These are phyloP conservation scores for Pelagophyceae sp. DNA, from an alignment of 352 stramenopile species.

Conservation along the genomic window DNA sequence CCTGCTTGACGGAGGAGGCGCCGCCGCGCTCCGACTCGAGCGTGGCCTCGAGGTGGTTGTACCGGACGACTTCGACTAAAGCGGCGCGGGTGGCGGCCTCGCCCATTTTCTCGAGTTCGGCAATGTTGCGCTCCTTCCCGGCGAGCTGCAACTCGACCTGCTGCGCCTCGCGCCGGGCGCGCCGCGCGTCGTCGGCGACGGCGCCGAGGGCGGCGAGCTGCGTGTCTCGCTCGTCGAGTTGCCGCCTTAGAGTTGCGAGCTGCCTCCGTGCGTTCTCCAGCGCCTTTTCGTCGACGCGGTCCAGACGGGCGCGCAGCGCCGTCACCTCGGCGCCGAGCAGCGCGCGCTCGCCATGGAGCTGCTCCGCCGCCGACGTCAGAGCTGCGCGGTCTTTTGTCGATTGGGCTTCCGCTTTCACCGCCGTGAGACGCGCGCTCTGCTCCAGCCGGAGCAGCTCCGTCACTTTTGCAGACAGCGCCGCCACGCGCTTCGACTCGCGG, in stretches of 20 bases:
- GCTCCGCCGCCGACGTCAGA: neutral
- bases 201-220: neutral
- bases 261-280: neutral
- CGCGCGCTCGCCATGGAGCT: neutral
- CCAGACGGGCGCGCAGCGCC: neutral
- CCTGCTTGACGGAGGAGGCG: too few species aligned
- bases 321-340: neutral
- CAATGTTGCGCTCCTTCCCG: neutral
- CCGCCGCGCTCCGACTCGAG: too few species aligned
- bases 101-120: neutral
- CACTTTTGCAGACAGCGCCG: neutral
- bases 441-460: neutral
- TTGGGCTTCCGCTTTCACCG: neutral
- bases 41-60: neutral
- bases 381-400: neutral
- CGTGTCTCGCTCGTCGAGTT: neutral
- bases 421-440: neutral
- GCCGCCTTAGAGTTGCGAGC: neutral
- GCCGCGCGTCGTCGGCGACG: neutral
- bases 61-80: neutral
- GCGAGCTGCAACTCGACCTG: neutral
- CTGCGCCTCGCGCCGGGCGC: neutral
- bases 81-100: neutral
- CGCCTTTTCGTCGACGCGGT: neutral
- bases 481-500: conserved; percentile 6